phyloP scores from a whole-genome alignment of 202 grass and related monocot species.

The Panicum virgatum region DNA sequence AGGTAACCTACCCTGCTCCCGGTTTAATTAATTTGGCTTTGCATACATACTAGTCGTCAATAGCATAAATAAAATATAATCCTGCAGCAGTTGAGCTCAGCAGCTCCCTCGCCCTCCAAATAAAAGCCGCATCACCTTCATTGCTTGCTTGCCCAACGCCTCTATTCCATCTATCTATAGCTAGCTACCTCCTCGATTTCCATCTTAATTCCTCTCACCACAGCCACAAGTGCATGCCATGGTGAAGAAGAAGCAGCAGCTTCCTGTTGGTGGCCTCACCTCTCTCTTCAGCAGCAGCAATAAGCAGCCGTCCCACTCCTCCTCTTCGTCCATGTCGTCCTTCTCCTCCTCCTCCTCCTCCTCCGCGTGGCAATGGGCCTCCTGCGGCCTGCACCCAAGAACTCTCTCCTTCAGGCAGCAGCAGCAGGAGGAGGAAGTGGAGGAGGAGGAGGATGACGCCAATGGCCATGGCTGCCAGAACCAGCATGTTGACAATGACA shows the following conservation, averaged over 20 bases:
- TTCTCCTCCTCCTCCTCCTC: too few species aligned
- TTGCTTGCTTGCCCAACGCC: background rate
- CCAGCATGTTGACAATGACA: background rate
- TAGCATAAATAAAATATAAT: background rate
- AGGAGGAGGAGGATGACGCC: background rate
- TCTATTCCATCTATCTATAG: background rate
- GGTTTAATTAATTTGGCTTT: conserved; percentile 12
- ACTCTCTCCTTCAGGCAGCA: conserved; percentile 51
- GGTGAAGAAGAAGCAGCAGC: conserved; percentile 48
- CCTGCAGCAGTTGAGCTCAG: background rate
- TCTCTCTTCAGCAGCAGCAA: conserved; percentile 42
- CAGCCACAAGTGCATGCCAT: conserved; percentile 19
- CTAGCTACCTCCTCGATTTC: conserved; percentile 5
- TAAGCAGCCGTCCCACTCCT: conserved; percentile 18
- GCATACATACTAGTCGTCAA: background rate
- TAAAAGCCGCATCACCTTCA: background rate
- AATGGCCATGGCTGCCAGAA: background rate
- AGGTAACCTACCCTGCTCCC: conserved; percentile 27
- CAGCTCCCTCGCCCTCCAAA: background rate
- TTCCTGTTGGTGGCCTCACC: conserved; percentile 6
- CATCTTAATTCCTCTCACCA: background rate
- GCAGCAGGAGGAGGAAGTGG: background rate
- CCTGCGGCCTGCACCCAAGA: conserved; percentile 57
- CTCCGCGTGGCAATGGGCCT: conserved; percentile 46
- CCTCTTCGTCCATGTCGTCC: too few species aligned